phyloP scores from a whole-genome alignment of 73 alveolate species.

The Strombidium stylifer region DNA sequence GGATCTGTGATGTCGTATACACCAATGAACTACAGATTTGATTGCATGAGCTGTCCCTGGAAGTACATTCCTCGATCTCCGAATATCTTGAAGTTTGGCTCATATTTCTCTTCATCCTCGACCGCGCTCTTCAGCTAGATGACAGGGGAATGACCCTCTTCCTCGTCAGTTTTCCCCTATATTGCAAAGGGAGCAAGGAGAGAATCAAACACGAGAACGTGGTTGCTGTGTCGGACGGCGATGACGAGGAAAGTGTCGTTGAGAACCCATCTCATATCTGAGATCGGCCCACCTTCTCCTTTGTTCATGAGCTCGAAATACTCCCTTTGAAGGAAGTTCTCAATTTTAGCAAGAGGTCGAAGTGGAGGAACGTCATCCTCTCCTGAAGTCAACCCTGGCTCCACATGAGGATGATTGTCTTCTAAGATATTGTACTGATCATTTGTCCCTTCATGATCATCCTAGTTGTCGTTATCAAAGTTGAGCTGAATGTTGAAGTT shows the following conservation, averaged over 20 bases:
- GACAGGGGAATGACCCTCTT: no score
- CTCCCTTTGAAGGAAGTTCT: no score
- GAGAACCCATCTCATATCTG: slow-evolving; percentile 34
- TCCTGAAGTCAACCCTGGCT: no score
- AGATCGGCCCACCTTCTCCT: slow-evolving; percentile 8
- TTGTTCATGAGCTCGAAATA: no score
- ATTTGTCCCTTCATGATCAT: not conserved
- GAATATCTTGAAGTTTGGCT: no score
- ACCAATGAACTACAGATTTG: no score
- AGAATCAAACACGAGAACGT: slow-evolving; percentile 36
- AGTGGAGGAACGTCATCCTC: slow-evolving; percentile 25
- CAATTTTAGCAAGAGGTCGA: slow-evolving; percentile 2
- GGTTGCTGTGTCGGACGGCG: slow-evolving; percentile 11
- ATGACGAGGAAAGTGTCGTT: slow-evolving; percentile 44
- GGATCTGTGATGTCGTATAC: no score
- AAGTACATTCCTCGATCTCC: no score
- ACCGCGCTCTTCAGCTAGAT: no score
- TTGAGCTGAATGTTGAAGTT: no score
- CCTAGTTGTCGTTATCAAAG: slow-evolving; percentile 1
- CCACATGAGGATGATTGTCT: slow-evolving; percentile 10
- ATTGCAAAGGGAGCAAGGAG: slow-evolving; percentile 17
- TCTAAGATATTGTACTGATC: not conserved
- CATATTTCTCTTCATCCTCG: no score
- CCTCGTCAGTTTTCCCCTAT: not conserved
- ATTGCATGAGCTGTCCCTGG: no score